Conservation (phyloP, 192 early-diverging fungal species). For the Mortierella hygrophila region DNA sequence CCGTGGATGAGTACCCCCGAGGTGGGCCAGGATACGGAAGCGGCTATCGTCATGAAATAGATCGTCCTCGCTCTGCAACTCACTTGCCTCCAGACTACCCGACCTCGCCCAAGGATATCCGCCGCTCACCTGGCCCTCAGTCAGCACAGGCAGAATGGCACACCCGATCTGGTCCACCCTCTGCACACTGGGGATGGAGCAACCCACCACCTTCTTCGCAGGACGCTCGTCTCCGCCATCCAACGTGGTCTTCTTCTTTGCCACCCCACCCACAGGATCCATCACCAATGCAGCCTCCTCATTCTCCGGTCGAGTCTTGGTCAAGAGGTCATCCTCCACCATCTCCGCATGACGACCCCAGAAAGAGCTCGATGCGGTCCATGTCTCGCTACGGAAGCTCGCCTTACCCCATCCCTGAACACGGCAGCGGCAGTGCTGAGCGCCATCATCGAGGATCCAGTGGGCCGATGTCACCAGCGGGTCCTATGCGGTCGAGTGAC, state of each 20-base stretch:
- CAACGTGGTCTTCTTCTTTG: slow-evolving; percentile 27
- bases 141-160: slow-evolving; percentile 25
- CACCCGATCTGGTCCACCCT: slow-evolving; percentile 3
- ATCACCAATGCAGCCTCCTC: slow-evolving; percentile 20
- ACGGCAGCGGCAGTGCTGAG: not conserved
- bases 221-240: slow-evolving; percentile 28
- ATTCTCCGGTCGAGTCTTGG: slow-evolving; percentile 29
- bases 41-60: slow-evolving; percentile 1
- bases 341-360: not conserved
- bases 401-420: slow-evolving; percentile 19
- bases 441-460: slow-evolving; percentile 10
- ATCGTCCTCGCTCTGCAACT: slow-evolving; percentile 11
- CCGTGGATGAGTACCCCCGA: slow-evolving; percentile 3
- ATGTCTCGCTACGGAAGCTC: slow-evolving; percentile 20
- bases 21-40: not conserved
- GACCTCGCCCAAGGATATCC: slow-evolving; percentile 16
- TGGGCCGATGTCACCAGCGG: not conserved
- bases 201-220: not conserved
- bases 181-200: slow-evolving; percentile 24
- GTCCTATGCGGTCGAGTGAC: not conserved
- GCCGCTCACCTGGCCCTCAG: slow-evolving; percentile 15
- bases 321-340: slow-evolving; percentile 5
- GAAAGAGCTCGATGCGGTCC: slow-evolving; percentile 5
- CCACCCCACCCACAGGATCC: slow-evolving; percentile 11
- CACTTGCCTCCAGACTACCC: slow-evolving; percentile 26